A percentile compares a stretch with the other conserved stretches of the same genome.
Conservation (phyloP, 495 filamentous ascomycete genomes). For the Penicillium bialowiezense region DNA sequence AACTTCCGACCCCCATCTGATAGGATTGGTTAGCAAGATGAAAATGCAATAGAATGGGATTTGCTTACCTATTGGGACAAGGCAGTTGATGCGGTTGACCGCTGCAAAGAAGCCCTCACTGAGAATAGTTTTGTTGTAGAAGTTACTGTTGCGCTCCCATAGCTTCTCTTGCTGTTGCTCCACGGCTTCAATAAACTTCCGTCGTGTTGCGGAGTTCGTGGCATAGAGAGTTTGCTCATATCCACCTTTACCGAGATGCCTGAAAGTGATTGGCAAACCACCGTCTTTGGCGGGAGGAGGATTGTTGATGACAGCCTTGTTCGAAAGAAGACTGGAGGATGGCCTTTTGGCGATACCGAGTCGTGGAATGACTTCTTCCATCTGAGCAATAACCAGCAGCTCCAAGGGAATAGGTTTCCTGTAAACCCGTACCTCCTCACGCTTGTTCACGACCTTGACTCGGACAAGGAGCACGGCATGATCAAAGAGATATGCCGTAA, state of each 20-base stretch:
- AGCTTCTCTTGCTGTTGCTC: slow-evolving; percentile 85
- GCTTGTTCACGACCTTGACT: slow-evolving; percentile 86
- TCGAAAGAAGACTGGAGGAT: slow-evolving; percentile 81
- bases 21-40: slow-evolving; percentile 22
- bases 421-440: slow-evolving; percentile 91
- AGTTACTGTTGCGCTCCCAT: slow-evolving; percentile 76
- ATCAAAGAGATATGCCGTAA: slow-evolving; percentile 93
- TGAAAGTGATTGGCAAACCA: slow-evolving; percentile 89
- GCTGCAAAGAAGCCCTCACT: slow-evolving; percentile 81
- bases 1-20: slow-evolving; percentile 91
- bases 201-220: slow-evolving; percentile 61
- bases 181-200: slow-evolving; percentile 96
- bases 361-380: slow-evolving; percentile 90
- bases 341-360: slow-evolving; percentile 79
- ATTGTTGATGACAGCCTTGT: slow-evolving; percentile 54
- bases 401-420: slow-evolving; percentile 94
- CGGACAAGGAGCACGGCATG: slow-evolving; percentile 89
- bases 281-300: slow-evolving; percentile 65
- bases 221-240: slow-evolving; percentile 93
- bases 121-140: slow-evolving; percentile 86
- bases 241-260: slow-evolving; percentile 92
- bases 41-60: background rate
- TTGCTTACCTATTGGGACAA: slow-evolving; percentile 77
- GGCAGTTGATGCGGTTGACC: slow-evolving; percentile 83
- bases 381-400: slow-evolving; percentile 87